Evolutionary conservation across 1,284 basidiomycete genomes (phyloP).

Genomic region (Jaminaea rosea): DNA sequence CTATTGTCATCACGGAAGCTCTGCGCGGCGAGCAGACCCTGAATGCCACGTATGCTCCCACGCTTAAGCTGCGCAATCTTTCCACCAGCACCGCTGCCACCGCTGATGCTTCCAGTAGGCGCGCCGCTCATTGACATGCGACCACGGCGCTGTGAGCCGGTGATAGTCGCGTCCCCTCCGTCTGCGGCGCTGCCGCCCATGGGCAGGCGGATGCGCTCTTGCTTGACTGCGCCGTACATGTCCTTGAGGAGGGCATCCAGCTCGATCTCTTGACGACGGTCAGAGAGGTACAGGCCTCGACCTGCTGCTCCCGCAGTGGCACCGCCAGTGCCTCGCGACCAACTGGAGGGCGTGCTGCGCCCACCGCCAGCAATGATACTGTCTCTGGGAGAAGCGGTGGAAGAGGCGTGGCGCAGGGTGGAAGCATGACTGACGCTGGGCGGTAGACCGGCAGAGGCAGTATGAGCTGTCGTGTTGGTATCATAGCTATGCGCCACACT

Average conservation of each 20-base stretch:
- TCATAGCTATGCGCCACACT: too few species aligned
- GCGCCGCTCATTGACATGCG: constrained; percentile 11
- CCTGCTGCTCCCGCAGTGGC: neutral
- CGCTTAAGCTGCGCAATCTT: constrained; percentile 69
- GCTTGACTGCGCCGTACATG: constrained; percentile 84
- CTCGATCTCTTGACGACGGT: constrained; percentile 55
- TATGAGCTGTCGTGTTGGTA: too few species aligned
- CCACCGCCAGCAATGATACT: neutral
- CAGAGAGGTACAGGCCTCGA: neutral
- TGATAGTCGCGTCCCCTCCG: neutral
- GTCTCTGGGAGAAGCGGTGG: neutral
- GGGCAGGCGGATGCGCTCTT: constrained; percentile 80
- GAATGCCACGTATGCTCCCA: constrained; percentile 76
- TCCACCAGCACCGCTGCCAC: too few species aligned
- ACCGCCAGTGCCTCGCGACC: too few species aligned
- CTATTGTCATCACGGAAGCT: too few species aligned
- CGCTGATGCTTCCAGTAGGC: neutral
- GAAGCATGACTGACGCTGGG: too few species aligned
- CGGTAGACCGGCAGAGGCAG: too few species aligned
- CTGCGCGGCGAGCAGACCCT: constrained; percentile 68
- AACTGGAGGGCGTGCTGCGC: neutral
- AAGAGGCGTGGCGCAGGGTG: neutral
- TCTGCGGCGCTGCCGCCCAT: constrained; percentile 2
- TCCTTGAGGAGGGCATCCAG: constrained; percentile 84
- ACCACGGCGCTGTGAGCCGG: constrained; percentile 7